These are phyloP conservation scores for Populus deltoides DNA, from an alignment of 345 rosid genomes.

Conservation along the genomic window DNA sequence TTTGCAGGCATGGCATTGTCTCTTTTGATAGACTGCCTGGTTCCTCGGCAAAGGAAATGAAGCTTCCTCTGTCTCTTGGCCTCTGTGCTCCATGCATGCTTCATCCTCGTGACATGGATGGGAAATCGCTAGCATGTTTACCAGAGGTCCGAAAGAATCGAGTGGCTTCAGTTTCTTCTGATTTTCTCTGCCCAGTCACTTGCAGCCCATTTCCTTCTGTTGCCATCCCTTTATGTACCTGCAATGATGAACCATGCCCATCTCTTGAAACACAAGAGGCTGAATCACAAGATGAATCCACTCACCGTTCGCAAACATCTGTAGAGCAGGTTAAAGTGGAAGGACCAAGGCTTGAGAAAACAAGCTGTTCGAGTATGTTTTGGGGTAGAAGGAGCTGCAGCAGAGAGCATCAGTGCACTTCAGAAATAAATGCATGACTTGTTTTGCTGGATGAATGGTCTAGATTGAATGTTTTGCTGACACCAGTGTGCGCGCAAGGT, in stretches of 20 bases:
- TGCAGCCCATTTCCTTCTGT: slow-evolving; percentile 96
- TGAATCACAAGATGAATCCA: slow-evolving; percentile 49
- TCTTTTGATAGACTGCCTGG: slow-evolving; percentile 67
- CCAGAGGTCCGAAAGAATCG: slow-evolving; percentile 65
- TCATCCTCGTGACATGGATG: slow-evolving; percentile 56
- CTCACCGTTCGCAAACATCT: slow-evolving; percentile 40
- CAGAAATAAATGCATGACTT: slow-evolving; percentile 83
- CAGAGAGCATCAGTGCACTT: slow-evolving; percentile 96
- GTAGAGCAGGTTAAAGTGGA: slow-evolving; percentile 67
- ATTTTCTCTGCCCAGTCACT: slow-evolving; percentile 78
- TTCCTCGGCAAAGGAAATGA: slow-evolving; percentile 60
- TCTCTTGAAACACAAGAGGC: slow-evolving; percentile 60
- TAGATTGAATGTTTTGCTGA: neutral
- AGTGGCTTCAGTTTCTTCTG: slow-evolving; percentile 77
- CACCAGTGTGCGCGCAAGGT: neutral
- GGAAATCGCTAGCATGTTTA: slow-evolving; percentile 54
- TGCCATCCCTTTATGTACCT: slow-evolving; percentile 78
- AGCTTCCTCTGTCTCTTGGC: slow-evolving; percentile 66
- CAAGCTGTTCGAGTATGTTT: slow-evolving; percentile 89
- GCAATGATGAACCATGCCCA: slow-evolving; percentile 81
- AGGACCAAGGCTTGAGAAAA: slow-evolving; percentile 73
- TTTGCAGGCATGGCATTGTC: slow-evolving; percentile 83
- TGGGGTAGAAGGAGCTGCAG: slow-evolving; percentile 99
- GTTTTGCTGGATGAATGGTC: neutral
- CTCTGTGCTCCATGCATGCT: slow-evolving; percentile 93